Percentiles rank a stretch among this genome's conserved stretches.
phyloP scores from a whole-genome alignment of 176 grass and related monocot genomes.

The Echinochloa phyllopogon region DNA sequence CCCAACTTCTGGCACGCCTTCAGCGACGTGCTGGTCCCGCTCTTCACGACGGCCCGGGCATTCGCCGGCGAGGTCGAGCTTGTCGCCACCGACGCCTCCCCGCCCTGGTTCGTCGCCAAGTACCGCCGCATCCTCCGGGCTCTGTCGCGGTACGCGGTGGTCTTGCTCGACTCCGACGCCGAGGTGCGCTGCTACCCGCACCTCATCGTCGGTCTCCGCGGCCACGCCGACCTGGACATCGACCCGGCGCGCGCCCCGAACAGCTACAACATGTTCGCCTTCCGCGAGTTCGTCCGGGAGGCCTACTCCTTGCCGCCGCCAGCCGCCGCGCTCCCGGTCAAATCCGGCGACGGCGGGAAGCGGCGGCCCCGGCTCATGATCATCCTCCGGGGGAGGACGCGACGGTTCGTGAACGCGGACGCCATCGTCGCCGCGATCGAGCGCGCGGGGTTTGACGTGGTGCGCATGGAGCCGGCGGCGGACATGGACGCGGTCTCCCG shows the following conservation, averaged over 20 bases:
- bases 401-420: conserved; percentile 62
- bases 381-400: conserved; percentile 43
- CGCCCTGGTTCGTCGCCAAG: conserved; percentile 55
- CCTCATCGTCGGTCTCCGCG: conserved; percentile 50
- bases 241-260: conserved; percentile 40
- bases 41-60: conserved; percentile 57
- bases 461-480: conserved; percentile 31
- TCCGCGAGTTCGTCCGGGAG: conserved; percentile 52
- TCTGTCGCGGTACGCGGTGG: conserved; percentile 57
- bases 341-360: not conserved
- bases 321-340: not conserved
- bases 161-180: conserved; percentile 50
- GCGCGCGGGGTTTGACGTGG: conserved; percentile 58
- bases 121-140: conserved; percentile 40
- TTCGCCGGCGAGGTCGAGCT: conserved; percentile 67
- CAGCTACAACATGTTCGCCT: conserved; percentile 55
- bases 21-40: conserved; percentile 65
- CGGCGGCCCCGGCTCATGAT: conserved; percentile 63
- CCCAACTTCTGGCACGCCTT: conserved; percentile 64
- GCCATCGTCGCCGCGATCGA: conserved; percentile 35
- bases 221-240: conserved; percentile 64
- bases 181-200: conserved; percentile 58
- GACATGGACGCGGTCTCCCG: conserved; percentile 45
- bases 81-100: conserved; percentile 41
- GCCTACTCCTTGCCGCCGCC: conserved; percentile 47